A percentile compares a stretch with the other conserved stretches of the same genome.
Conservation (phyloP, 1,284 basidiomycete species). For the Ustilago xerochloae region DNA sequence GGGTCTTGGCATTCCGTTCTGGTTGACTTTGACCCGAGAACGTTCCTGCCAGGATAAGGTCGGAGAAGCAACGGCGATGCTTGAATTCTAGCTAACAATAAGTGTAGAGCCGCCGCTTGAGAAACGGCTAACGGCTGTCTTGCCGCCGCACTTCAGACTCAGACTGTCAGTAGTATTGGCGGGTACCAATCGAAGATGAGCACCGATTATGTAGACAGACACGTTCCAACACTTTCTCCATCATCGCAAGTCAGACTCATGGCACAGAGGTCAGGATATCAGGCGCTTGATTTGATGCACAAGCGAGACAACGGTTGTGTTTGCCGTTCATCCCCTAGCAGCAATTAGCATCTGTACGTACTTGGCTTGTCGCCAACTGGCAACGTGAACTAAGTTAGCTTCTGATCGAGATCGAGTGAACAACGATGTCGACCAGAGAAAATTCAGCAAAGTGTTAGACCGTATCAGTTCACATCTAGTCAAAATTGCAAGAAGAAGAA, state of each 20-base stretch:
- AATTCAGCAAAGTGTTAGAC: background rate
- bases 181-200: background rate
- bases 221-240: slow-evolving; percentile 6
- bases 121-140: background rate
- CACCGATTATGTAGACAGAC: background rate
- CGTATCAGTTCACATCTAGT: background rate
- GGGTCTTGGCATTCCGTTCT: background rate
- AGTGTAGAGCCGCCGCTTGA: background rate
- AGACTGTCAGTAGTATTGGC: background rate
- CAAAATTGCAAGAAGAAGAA: background rate
- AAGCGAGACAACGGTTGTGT: too few relatives aligned
- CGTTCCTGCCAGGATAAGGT: background rate
- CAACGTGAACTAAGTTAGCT: background rate
- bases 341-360: too few relatives aligned
- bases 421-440: background rate
- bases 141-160: background rate
- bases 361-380: background rate
- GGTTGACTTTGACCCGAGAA: background rate
- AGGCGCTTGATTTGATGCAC: too few relatives aligned
- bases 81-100: too few relatives aligned
- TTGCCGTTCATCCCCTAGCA: too few relatives aligned
- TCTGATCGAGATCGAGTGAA: background rate
- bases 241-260: too few relatives aligned
- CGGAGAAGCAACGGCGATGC: background rate
- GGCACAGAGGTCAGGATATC: too few relatives aligned